These are phyloP conservation scores for Diddensiella caesifluorescens DNA, from an alignment of 805 yeast species.

Conservation along the genomic window DNA sequence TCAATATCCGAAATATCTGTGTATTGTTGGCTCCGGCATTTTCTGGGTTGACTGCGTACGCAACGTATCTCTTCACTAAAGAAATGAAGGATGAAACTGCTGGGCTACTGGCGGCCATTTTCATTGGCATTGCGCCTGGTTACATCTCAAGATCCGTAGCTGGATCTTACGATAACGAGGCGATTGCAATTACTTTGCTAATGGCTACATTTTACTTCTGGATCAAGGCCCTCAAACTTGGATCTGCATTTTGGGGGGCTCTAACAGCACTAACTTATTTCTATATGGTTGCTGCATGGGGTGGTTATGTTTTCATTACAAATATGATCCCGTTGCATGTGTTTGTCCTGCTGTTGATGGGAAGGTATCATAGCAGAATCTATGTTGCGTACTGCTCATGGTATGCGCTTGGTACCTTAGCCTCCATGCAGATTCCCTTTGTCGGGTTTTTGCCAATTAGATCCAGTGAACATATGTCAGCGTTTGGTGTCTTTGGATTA, in stretches of 20 bases:
- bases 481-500: slow-evolving; percentile 94
- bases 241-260: slow-evolving; percentile 79
- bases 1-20: slow-evolving; percentile 93
- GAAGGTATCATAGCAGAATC: slow-evolving; percentile 76
- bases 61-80: slow-evolving; percentile 77
- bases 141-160: slow-evolving; percentile 98
- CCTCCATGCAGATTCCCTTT: slow-evolving; percentile 98
- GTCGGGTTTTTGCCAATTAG: slow-evolving; percentile 96
- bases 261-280: slow-evolving; percentile 85
- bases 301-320: slow-evolving; percentile 98
- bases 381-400: slow-evolving; percentile 93
- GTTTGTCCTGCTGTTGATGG: slow-evolving; percentile 86
- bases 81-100: slow-evolving; percentile 89
- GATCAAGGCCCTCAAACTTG: slow-evolving; percentile 90
- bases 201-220: slow-evolving; percentile 95
- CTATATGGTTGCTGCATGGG: slow-evolving; percentile 99
- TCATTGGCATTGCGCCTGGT: slow-evolving; percentile 98
- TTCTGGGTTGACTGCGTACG: slow-evolving; percentile 85
- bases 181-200: slow-evolving; percentile 91
- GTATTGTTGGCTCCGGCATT: slow-evolving; percentile 96
- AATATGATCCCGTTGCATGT: slow-evolving; percentile 95
- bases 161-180: slow-evolving; percentile 98
- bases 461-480: slow-evolving; percentile 97
- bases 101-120: slow-evolving; percentile 86
- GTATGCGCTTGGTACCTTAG: slow-evolving; percentile 96